These are phyloP conservation scores for Nelumbo lutea DNA, from an alignment of 164 flowering plant species.

Conservation along the genomic window DNA sequence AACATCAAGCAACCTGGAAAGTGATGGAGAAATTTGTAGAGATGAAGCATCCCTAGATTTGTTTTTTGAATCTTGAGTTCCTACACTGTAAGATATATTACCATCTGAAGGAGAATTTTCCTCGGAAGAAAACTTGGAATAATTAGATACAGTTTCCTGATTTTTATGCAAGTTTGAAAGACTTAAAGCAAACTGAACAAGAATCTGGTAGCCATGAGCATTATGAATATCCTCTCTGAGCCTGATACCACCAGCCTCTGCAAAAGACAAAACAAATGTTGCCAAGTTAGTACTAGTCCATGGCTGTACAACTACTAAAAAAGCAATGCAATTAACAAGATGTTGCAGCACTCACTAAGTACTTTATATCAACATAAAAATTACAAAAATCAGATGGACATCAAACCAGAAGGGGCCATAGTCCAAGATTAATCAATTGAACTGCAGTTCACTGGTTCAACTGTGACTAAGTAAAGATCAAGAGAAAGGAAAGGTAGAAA, in stretches of 20 bases:
- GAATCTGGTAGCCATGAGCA: slow-evolving; percentile 98
- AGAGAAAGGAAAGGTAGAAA: no score
- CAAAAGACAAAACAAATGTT: slow-evolving; percentile 21
- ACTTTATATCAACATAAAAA: background rate
- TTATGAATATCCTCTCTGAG: slow-evolving; percentile 97
- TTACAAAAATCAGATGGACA: no score
- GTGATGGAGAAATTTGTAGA: slow-evolving; percentile 57
- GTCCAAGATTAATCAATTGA: no score
- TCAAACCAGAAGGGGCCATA: no score
- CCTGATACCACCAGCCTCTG: slow-evolving; percentile 88
- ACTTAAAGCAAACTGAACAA: slow-evolving; percentile 83
- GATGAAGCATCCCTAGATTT: slow-evolving; percentile 29
- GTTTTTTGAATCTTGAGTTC: slow-evolving; percentile 17
- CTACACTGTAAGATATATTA: slow-evolving; percentile 16
- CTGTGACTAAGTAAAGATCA: no score
- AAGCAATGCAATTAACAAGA: background rate
- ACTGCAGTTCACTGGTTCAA: no score
- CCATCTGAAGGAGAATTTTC: slow-evolving; percentile 27
- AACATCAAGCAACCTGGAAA: slow-evolving; percentile 93
- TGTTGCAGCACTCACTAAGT: background rate
- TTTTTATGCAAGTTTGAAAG: slow-evolving; percentile 54
- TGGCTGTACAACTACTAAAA: background rate
- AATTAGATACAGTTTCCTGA: slow-evolving; percentile 28
- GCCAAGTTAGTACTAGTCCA: slow-evolving; percentile 17
- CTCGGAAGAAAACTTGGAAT: slow-evolving; percentile 26